Conservation (phyloP, 768 basidiomycete species). For the Termitomyces sp. region DNA sequence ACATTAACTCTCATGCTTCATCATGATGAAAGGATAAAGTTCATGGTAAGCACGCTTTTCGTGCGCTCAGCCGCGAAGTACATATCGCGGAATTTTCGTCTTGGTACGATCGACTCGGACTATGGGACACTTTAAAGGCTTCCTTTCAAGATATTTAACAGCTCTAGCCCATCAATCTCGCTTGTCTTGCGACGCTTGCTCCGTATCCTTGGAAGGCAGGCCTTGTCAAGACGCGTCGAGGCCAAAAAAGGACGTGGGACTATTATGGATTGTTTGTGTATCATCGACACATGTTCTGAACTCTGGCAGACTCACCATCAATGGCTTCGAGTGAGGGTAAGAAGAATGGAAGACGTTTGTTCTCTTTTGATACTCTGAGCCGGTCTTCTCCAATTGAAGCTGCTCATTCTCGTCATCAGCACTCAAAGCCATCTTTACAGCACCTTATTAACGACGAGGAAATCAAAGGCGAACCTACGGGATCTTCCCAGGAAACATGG, state of each 20-base stretch:
- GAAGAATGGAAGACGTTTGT: conserved; percentile 20
- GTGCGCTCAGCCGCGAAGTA: neutral
- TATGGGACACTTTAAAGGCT: too few species aligned
- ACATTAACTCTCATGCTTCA: neutral
- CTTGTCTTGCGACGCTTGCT: too few species aligned
- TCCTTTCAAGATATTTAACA: too few species aligned
- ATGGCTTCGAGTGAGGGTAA: conserved; percentile 16
- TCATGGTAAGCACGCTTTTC: neutral
- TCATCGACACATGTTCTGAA: neutral
- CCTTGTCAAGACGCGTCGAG: neutral
- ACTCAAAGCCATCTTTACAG: conserved; percentile 6
- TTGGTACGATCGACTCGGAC: too few species aligned
- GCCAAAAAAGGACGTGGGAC: neutral
- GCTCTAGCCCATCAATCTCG: too few species aligned
- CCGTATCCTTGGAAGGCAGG: too few species aligned
- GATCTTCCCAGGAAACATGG: conserved; percentile 11
- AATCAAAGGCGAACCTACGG: neutral
- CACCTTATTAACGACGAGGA: conserved; percentile 10
- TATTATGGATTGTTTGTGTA: conserved; percentile 2
- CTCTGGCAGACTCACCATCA: neutral
- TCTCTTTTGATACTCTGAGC: conserved; percentile 24
- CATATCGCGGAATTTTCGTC: too few species aligned
- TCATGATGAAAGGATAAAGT: neutral
- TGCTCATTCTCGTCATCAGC: conserved; percentile 5
- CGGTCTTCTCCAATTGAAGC: conserved; percentile 4